Evolutionary conservation across 805 yeast species (phyloP), one percentile per base, ranked within the genome.

Genomic region (Yarrowia alimentaria): DNA sequence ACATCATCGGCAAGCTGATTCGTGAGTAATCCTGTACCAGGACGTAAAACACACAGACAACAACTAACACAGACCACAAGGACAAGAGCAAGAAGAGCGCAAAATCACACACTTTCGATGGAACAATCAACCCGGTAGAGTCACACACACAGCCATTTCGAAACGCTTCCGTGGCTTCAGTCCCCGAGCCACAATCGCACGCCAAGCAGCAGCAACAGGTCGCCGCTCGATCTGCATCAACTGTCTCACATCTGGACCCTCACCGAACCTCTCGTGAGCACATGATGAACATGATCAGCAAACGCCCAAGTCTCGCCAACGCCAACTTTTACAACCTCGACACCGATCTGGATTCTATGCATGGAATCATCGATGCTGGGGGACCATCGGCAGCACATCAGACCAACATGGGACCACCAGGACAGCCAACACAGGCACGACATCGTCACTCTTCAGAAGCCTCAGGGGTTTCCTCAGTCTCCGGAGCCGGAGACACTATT

Each of bases 321-420:
- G 37, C 35, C 20, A 43, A 31, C 31, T 56, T 56, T 38, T 40
- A 20, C 35, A 35, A 54, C 18, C 68, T 78, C 21, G 78, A 77
- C 49, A 68, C 76, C 53, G 73, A 76, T 55, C 60, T 76, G 26
- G 68, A 68, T 42, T 76, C 77, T 56, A 76, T 78, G 77, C 64
- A 70, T 26, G 79, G 79, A 6, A 78, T 78, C 53, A 67, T 78
- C 11, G 50, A 30, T 13, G 37, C 21, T 10, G 43, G 30, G 9
- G 24, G 24, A n/a, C n/a, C n/a, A n/a, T n/a, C n/a, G n/a, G n/a
- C n/a, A n/a, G n/a, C n/a, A n/a, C n/a, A n/a, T n/a, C n/a, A n/a
- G n/a, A n/a, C n/a, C n/a, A n/a, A n/a, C n/a, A n/a, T 3, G 43
- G 29, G 1, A 16, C 40, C 4, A 5, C 29, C 14, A 35, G 20